Conservation (phyloP, 805 yeast genomes). For the Brettanomyces naardenensis region DNA sequence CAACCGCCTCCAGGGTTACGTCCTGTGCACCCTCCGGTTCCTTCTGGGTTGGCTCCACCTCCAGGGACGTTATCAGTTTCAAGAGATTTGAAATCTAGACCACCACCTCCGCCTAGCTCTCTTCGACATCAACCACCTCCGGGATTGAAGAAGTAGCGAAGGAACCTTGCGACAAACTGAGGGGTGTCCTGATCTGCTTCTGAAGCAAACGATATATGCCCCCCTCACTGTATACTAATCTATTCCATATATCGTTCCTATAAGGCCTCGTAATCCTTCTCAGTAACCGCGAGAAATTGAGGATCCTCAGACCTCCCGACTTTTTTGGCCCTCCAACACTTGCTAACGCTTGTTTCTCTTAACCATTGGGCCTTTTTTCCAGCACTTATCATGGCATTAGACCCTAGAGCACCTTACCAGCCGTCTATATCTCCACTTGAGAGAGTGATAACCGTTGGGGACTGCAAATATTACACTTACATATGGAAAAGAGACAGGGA, state of each 20-base stretch:
- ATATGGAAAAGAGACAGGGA: slow-evolving; percentile 7
- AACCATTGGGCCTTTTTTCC: too few relatives aligned
- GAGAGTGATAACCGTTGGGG: slow-evolving; percentile 10
- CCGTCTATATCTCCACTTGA: slow-evolving; percentile 4
- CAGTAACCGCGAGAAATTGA: too few relatives aligned
- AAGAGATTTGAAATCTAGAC: slow-evolving; percentile 17
- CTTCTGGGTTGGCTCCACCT: too few relatives aligned
- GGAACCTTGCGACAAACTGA: too few relatives aligned
- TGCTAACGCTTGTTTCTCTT: too few relatives aligned
- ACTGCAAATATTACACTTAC: slow-evolving; percentile 17
- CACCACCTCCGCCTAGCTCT: slow-evolving; percentile 24
- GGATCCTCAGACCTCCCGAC: too few relatives aligned
- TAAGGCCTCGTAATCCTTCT: too few relatives aligned
- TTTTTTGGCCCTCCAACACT: too few relatives aligned
- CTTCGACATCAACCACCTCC: slow-evolving; percentile 13
- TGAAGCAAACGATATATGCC: background rate
- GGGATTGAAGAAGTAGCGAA: too few relatives aligned
- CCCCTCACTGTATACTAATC: background rate
- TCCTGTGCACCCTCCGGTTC: slow-evolving; percentile 17
- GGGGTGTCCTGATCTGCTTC: background rate
- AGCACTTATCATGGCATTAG: too few relatives aligned
- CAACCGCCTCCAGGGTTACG: slow-evolving; percentile 4
- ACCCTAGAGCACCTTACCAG: background rate
- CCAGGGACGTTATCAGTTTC: too few relatives aligned
- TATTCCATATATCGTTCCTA: background rate